A percentile compares a stretch with the other conserved stretches of the same genome.
phyloP scores from a whole-genome alignment of 1,284 basidiomycete genomes.

The Peniophora sp. region DNA sequence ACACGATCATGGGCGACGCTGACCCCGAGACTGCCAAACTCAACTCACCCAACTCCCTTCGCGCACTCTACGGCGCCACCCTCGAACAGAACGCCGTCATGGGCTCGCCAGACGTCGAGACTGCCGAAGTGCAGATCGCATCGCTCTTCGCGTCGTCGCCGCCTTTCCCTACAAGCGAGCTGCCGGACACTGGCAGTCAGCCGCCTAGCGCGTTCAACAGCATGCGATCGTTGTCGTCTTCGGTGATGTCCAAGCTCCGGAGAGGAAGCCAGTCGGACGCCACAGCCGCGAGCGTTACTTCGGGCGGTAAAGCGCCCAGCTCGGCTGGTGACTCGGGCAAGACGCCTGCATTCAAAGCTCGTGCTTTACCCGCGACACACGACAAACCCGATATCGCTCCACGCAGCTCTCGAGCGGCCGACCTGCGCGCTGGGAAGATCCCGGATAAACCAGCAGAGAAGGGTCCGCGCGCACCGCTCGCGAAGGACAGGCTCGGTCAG shows the following conservation, averaged over 20 bases:
- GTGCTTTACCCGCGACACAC: conserved; percentile 58
- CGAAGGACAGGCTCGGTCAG: conserved; percentile 51
- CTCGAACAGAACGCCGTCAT: conserved; percentile 55
- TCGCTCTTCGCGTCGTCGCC: conserved; percentile 73
- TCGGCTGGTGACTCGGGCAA: conserved; percentile 24
- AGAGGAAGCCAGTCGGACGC: conserved; percentile 25
- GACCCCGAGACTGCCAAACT: conserved; percentile 50
- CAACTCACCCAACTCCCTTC: conserved; percentile 53
- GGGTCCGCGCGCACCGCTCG: conserved; percentile 36
- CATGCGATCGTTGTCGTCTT: conserved; percentile 37
- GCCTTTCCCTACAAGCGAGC: conserved; percentile 59
- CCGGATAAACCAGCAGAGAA: conserved; percentile 21
- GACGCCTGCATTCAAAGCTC: conserved; percentile 58
- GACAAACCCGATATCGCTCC: conserved; percentile 64
- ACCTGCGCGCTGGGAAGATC: conserved; percentile 55
- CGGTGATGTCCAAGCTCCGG: conserved; percentile 37
- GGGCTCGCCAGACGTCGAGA: conserved; percentile 53
- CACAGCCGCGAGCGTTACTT: conserved; percentile 35
- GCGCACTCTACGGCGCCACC: conserved; percentile 56
- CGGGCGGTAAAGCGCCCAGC: conserved; percentile 8
- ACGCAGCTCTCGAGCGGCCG: conserved; percentile 69
- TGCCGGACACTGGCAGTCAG: conserved; percentile 36
- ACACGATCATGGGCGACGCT: conserved; percentile 59
- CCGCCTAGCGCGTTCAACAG: conserved; percentile 29
- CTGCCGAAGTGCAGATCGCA: conserved; percentile 68